Percentiles rank a stretch among this genome's conserved stretches.
These are phyloP conservation scores for Leccinum ochraceum DNA, from an alignment of 768 basidiomycete species.

Conservation along the genomic window DNA sequence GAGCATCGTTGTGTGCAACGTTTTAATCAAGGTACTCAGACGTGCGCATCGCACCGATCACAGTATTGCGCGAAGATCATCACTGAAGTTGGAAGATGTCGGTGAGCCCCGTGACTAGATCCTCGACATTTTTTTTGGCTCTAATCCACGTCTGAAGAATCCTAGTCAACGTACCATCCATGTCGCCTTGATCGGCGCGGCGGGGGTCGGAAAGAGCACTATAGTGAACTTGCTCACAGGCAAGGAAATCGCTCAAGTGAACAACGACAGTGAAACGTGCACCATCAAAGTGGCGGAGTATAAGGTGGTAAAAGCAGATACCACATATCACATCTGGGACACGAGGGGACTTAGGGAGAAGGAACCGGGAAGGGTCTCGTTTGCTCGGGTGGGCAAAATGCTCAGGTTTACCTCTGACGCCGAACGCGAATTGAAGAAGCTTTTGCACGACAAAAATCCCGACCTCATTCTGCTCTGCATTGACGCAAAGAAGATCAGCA, in stretches of 20 bases:
- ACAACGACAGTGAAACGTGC: slow-evolving; percentile 24
- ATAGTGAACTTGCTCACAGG: slow-evolving; percentile 27
- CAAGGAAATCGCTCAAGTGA: slow-evolving; percentile 14
- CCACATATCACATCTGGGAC: slow-evolving; percentile 23
- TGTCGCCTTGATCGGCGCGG: slow-evolving; percentile 25
- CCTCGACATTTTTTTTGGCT: background rate
- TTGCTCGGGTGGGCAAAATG: slow-evolving; percentile 5
- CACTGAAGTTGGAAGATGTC: slow-evolving; percentile 11
- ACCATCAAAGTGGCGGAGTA: slow-evolving; percentile 9
- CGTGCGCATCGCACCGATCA: too few relatives aligned
- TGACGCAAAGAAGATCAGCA: slow-evolving; percentile 21
- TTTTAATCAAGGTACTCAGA: too few relatives aligned
- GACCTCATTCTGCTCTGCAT: slow-evolving; percentile 25
- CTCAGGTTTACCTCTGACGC: slow-evolving; percentile 10
- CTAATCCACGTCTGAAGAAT: slow-evolving; percentile 6
- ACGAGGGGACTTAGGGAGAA: slow-evolving; percentile 26
- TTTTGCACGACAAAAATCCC: slow-evolving; percentile 15
- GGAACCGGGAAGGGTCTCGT: background rate
- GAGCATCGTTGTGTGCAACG: too few relatives aligned
- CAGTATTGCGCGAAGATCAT: too few relatives aligned
- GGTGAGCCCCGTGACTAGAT: slow-evolving; percentile 12
- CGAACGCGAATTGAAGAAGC: slow-evolving; percentile 19
- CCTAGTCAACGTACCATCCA: slow-evolving; percentile 6
- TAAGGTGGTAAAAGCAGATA: slow-evolving; percentile 8
- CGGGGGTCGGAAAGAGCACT: slow-evolving; percentile 30